These are phyloP conservation scores for Spizellomyces punctatus DNA, from an alignment of 192 early-diverging fungal genomes.

Conservation along the genomic window DNA sequence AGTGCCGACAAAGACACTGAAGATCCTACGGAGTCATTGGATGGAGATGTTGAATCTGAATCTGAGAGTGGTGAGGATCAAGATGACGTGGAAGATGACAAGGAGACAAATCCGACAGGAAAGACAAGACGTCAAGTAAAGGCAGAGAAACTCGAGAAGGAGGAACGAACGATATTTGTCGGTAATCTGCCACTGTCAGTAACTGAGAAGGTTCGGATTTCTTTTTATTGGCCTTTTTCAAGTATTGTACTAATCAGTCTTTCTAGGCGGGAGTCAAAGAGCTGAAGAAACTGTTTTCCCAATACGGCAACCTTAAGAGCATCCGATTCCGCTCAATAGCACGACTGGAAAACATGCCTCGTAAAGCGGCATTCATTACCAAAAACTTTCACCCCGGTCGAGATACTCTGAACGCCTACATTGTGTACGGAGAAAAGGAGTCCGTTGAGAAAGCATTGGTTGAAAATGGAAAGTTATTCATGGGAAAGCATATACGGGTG, in stretches of 20 bases:
- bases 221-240: conserved; percentile 1
- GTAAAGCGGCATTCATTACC: conserved; percentile 81
- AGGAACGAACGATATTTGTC: conserved; percentile 86
- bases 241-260: conserved; percentile 25
- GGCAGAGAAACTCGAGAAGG: conserved; percentile 37
- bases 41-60: not conserved
- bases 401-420: conserved; percentile 86
- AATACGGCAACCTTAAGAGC: conserved; percentile 76
- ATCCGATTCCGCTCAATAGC: conserved; percentile 89
- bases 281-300: conserved; percentile 67
- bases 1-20: not conserved
- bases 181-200: conserved; percentile 81
- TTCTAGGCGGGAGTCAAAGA: conserved; percentile 55
- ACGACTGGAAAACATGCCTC: conserved; percentile 66
- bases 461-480: conserved; percentile 80
- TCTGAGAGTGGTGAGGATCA: not conserved
- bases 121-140: conserved; percentile 31
- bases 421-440: conserved; percentile 72
- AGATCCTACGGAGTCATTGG: too few species aligned
- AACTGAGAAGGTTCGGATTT: conserved; percentile 56
- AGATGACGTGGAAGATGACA: conserved; percentile 5
- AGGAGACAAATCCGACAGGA: conserved; percentile 30
- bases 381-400: conserved; percentile 84
- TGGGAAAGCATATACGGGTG: conserved; percentile 87
- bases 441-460: conserved; percentile 63